Base-by-base conservation (phyloP, 1,284 basidiomycete species). In the Ganoderma sp. region DNA sequence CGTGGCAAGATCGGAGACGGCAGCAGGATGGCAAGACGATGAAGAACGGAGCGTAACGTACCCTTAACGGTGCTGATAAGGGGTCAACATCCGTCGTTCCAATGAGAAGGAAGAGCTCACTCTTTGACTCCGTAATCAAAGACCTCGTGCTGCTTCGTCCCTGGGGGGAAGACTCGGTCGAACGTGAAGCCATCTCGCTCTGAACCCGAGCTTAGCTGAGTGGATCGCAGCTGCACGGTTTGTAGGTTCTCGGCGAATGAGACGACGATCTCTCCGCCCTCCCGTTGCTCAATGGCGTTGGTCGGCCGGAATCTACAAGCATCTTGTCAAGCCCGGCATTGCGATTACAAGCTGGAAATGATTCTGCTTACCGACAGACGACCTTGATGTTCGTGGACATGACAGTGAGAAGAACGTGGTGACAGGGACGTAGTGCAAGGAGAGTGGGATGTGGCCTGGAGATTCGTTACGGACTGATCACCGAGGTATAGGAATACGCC, bases 101-200 rank as follows among this genome's bases (percentile, higher is more conserved):
- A 28, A 65, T 63, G 56, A 34, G 67, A 37, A 32, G 14, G 41
- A 54, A 19, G 45, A 73, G 89, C 88, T 84, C 77, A 94, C 93
- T 96, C 96, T 82, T 97, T 98, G 69, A 99, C 95, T 71, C 98
- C 97, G 81, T 97, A 99, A 80, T 99, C 96, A 78, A 99, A 99
- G 62, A 99, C 96, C 78, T 99, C 96, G 64, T 91, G 85, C 81
- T 99, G 98, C 80, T 89, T 87, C 37, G 97, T 96, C 59, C 87
- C 88, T 87, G 98, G 97, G 69, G 95, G 92, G 78, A 99, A 99
- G 42, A 98, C 96, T 70, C 96, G 88, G 81, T 99, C 98, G 77
- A 99, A 99, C 39, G 95, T 95, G 84, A 99, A 99, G 48, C 97
- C 97, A 84, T 95, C 92, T 80, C 87, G 93, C 85, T 94, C 93